Base-by-base conservation (phyloP, 2,329 filamentous ascomycete genomes). In the Pyrenochaeta sp. region DNA sequence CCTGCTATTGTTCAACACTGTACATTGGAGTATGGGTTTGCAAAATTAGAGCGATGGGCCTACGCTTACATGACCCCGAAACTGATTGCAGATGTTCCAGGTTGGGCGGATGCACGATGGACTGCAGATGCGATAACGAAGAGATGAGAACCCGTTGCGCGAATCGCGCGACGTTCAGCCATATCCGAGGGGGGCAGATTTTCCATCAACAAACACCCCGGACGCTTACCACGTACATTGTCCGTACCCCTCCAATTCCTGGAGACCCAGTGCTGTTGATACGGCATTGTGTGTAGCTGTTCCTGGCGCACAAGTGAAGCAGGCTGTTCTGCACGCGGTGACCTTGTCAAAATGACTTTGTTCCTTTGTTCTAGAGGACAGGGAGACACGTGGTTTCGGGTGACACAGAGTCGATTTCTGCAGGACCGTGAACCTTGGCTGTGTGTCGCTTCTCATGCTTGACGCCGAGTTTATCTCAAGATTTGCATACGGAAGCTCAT, bases 121-220 rank as follows among this genome's bases (percentile, higher is more conserved):
- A 12, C 3, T 7, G 3, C 10, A 39, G 36, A 4, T 14, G 36
- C 20, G 14, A 14, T 52, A 69, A 64, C 66, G 69, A 64, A 60
- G 61, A 49, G 59, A 65, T 64, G 60, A 66, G 59, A 62, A 60
- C 54, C 49, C 35, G 54, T 45, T 61, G 58, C 54, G 61, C 66
- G 58, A 71, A 69, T 71, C 60, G 66, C 66, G 55, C 64, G 57
- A 61, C 62, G 15, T 10, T 23, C 40, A 56, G 46, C 52, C 54
- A 61, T 53, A 42, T 46, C 53, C 45, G 35, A 58, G 53, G 54
- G n/a, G 61, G 59, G 63, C 44, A 68, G 63, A 68, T 69, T 71
- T 69, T 67, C 68, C 69, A 53, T 69, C 66, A 58, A 67, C 60
- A 50, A 55, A 49, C 58, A 63, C 66, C 68, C 66, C 62, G 57